phyloP scores from a whole-genome alignment of 306 rosid species.

The Vigna radiata region DNA sequence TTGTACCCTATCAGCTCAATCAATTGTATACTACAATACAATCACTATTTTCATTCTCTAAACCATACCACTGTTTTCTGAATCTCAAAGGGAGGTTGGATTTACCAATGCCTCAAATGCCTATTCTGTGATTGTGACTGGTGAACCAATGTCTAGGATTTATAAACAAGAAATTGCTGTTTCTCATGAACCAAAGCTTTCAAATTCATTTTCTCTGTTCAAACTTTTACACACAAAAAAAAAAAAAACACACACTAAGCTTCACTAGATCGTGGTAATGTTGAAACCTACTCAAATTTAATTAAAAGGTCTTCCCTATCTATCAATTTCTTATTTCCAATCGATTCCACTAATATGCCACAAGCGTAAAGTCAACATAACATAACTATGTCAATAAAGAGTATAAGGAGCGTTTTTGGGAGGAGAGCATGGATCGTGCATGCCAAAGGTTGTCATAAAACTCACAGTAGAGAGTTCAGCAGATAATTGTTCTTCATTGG shows the following conservation, averaged over 20 bases:
- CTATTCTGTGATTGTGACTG: not conserved
- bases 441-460: conserved; percentile 32
- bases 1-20: not conserved
- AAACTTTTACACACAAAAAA: not conserved
- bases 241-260: too few species aligned
- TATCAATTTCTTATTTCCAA: conserved; percentile 15
- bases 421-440: not conserved
- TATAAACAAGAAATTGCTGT: not conserved
- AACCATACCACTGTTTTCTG: not conserved
- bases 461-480: conserved; percentile 92
- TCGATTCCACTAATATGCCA: conserved; percentile 11
- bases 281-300: conserved; percentile 9
- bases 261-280: conserved; percentile 8
- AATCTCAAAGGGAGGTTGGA: not conserved
- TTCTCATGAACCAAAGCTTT: not conserved
- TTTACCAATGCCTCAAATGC: not conserved
- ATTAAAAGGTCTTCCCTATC: not conserved
- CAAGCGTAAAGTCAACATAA: not conserved
- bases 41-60: conserved; percentile 1
- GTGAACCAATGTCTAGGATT: not conserved
- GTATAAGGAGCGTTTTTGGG: not conserved
- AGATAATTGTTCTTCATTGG: conserved; percentile 72
- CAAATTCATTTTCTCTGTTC: not conserved
- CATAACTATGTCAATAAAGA: not conserved
- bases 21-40: not conserved